Evolutionary conservation across 306 rosid species (phyloP), one percentile per base, ranked within the genome.

Genomic region (Cicer arietinum): DNA sequence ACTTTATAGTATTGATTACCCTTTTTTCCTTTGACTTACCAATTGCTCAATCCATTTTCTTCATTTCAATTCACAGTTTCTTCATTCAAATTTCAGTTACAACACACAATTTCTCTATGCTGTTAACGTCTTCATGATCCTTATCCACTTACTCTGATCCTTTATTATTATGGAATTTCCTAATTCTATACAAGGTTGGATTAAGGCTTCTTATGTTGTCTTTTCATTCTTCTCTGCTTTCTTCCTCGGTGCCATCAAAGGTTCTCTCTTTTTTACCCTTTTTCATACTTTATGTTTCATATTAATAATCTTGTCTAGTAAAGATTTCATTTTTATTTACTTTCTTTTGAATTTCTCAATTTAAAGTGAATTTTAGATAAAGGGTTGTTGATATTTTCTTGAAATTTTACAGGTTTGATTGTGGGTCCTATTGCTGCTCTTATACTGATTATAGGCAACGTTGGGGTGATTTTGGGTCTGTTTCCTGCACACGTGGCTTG

Each of bases 361-460:
- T 79, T 51, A 37, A 56, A 75, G 62, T 77, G 73, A 65, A 37
- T 76, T 76, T 66, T 25, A 8, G 67, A 67, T 67, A 17, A 64
- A 76, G 82, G 83, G 74, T 73, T 77, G 16, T 74, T 79, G 81
- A 76, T 45, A 51, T 47, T 77, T 79, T 72, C 56, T 7, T 47
- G 3, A 45, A 70, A 42, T 43, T 43, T 56, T 85, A 82, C 89
- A 92, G 97, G 88, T 37, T 20, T 88, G 17, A 64, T 88, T 68
- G 93, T 92, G 83, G 97, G 93, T 75, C 93, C 96, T 73, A 73
- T 92, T 75, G 94, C 93, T 80, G 83, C 71, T 67, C 65, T 92
- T 52, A 70, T 90, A 73, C 65, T 92, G 71, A 89, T 92, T 13
- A 8, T 83, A 66, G 96, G 97, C 42, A 92, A 92, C 59, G 83